These are phyloP conservation scores for Arctostaphylos glauca DNA, from an alignment of 148 eudicot genomes.

Conservation along the genomic window DNA sequence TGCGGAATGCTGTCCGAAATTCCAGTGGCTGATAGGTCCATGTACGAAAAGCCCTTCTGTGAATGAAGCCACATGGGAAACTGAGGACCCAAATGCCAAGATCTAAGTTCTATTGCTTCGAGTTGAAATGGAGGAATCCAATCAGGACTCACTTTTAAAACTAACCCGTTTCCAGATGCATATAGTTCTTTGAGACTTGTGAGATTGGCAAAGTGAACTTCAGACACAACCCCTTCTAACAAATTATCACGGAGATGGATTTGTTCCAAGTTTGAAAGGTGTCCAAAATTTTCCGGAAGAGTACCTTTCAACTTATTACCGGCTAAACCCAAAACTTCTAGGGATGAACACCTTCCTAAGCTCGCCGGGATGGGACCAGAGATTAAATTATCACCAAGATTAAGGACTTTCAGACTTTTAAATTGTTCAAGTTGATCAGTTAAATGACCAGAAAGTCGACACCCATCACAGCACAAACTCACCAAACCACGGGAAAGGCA, in stretches of 20 bases:
- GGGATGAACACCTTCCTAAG: not conserved
- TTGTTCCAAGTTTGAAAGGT: not conserved
- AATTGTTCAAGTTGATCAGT: too few species aligned
- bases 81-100: too few species aligned
- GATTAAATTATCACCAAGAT: not conserved
- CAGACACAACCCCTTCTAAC: constrained; percentile 18
- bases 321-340: not conserved
- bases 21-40: too few species aligned
- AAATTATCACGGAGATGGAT: not conserved
- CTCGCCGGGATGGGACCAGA: not conserved
- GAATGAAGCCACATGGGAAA: too few species aligned
- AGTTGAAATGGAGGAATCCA: too few species aligned
- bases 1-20: too few species aligned
- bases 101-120: too few species aligned
- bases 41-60: too few species aligned
- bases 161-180: constrained; percentile 13
- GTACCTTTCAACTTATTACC: not conserved
- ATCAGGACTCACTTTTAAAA: too few species aligned
- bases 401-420: not conserved
- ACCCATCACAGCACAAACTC: too few species aligned
- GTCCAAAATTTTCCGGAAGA: constrained; percentile 17
- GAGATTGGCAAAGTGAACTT: constrained; percentile 15
- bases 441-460: too few species aligned
- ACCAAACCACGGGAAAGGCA: too few species aligned
- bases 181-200: not conserved